phyloP scores from a whole-genome alignment of 306 rosid genomes.

The Cicer cuneatum region DNA sequence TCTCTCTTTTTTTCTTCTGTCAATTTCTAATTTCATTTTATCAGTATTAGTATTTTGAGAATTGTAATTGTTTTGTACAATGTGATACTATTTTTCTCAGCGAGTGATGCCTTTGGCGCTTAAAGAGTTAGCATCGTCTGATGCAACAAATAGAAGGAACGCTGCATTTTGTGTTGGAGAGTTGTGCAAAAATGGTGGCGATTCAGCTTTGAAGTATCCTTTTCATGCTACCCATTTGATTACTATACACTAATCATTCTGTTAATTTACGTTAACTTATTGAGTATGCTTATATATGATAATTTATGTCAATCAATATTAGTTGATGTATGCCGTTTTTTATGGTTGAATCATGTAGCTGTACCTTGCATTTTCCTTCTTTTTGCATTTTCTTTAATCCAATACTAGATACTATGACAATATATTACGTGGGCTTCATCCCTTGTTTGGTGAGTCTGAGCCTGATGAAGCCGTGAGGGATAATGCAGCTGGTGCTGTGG shows the following conservation, averaged over 20 bases:
- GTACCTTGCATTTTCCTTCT: neutral
- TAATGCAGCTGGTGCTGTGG: conserved; percentile 98
- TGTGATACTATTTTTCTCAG: conserved; percentile 56
- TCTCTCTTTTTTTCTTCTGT: neutral
- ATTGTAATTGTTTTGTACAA: conserved; percentile 42
- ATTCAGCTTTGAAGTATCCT: conserved; percentile 87
- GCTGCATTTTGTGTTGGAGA: conserved; percentile 99
- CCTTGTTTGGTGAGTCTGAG: conserved; percentile 94
- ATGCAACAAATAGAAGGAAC: conserved; percentile 93
- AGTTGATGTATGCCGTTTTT: conserved; percentile 19
- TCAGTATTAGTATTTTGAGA: conserved; percentile 10
- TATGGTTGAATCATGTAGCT: conserved; percentile 36
- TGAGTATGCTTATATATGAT: conserved; percentile 3
- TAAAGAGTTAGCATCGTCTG: conserved; percentile 86
- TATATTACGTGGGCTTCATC: conserved; percentile 81
- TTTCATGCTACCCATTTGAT: conserved; percentile 28
- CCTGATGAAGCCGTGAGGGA: conserved; percentile 97
- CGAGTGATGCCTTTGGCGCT: conserved; percentile 86
- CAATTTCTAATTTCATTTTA: neutral
- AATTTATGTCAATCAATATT: conserved; percentile 20
- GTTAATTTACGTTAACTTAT: conserved; percentile 12
- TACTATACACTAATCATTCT: conserved; percentile 17
- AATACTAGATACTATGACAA: conserved; percentile 76
- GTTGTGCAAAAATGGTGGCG: conserved; percentile 93
- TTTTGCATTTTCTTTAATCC: conserved; percentile 47